Percentiles rank a stretch among this genome's conserved stretches.
phyloP scores from a whole-genome alignment of 148 eudicot species.

The Rhododendron vialii region DNA sequence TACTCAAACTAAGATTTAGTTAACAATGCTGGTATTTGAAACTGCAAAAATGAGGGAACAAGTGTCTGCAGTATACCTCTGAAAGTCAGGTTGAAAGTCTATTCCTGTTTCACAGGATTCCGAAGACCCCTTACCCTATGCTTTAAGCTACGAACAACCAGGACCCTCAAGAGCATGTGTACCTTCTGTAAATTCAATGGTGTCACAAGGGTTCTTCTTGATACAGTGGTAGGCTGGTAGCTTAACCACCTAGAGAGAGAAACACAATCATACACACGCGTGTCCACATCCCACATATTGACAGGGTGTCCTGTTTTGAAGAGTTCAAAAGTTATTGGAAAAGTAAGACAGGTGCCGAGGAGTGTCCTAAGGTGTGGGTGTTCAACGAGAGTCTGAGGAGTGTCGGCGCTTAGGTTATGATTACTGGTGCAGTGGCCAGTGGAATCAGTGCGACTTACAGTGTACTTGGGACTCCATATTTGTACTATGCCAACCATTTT shows the following conservation, averaged over 20 bases:
- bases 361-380: not conserved
- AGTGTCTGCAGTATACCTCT: not conserved
- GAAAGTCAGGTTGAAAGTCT: not conserved
- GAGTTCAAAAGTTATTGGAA: not conserved
- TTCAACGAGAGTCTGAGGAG: not conserved
- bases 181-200: not conserved
- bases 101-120: not conserved
- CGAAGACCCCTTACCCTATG: not conserved
- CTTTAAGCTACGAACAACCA: not conserved
- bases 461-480: not conserved
- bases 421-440: not conserved
- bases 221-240: not conserved
- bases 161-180: not conserved
- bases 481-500: not conserved
- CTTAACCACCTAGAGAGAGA: not conserved
- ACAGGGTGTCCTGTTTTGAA: not conserved
- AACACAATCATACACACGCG: not conserved
- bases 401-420: not conserved
- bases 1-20: not conserved
- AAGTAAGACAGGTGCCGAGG: not conserved
- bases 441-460: not conserved
- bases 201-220: not conserved
- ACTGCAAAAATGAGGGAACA: not conserved
- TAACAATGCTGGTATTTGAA: not conserved
- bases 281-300: not conserved